Evolutionary conservation across 768 basidiomycete genomes (phyloP).

Genomic region (Pulveroboletus ravenelii): DNA sequence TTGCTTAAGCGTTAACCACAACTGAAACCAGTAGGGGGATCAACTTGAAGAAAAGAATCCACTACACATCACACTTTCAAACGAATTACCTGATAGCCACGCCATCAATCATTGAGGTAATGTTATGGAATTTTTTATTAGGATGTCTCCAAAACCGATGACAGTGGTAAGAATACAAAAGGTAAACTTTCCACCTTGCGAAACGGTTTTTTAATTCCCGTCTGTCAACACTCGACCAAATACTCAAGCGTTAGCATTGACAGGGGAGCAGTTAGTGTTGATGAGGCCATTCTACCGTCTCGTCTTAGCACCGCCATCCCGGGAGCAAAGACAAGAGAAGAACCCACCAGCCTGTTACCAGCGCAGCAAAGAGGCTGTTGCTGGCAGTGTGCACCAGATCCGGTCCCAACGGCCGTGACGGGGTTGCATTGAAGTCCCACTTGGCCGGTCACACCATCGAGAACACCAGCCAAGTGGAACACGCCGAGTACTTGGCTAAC

Average conservation of each 20-base stretch:
- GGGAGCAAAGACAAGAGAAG: neutral
- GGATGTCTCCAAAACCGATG: too few relatives aligned
- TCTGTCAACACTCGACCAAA: neutral
- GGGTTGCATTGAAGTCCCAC: constrained; percentile 4
- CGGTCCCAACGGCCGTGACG: neutral
- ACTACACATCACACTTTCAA: too few relatives aligned
- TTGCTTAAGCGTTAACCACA: too few relatives aligned
- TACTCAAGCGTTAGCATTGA: neutral
- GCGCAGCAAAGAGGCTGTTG: constrained; percentile 13
- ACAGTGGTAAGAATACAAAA: too few relatives aligned
- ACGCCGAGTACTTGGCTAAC: neutral
- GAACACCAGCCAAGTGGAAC: neutral
- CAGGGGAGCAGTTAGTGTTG: constrained; percentile 5
- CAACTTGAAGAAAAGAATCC: too few relatives aligned
- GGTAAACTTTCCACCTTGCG: too few relatives aligned
- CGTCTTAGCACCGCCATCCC: fast-evolving
- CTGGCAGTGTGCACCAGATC: neutral
- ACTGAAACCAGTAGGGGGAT: too few relatives aligned
- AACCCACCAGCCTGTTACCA: constrained; percentile 1
- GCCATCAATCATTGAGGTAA: too few relatives aligned
- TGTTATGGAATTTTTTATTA: too few relatives aligned
- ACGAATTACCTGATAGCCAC: too few relatives aligned
- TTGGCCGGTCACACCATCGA: neutral
- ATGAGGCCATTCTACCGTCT: constrained; percentile 4
- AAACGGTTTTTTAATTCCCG: neutral